phyloP scores from a whole-genome alignment of 2,329 filamentous ascomycete species.

The Chalara sp. region DNA sequence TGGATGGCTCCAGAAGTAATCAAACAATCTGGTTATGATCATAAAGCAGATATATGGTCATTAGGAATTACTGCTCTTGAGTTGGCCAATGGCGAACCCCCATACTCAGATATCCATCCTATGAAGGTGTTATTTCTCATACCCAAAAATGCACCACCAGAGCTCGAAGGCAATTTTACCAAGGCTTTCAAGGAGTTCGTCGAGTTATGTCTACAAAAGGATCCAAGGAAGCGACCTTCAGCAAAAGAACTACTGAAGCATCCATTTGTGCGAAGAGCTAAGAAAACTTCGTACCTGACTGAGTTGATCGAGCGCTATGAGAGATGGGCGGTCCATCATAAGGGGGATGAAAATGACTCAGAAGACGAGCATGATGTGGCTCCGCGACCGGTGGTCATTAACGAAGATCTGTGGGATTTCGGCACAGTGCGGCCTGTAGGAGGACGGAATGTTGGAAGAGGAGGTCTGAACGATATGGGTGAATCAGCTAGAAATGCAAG shows the following conservation, averaged over 20 bases:
- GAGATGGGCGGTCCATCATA: constrained; percentile 78
- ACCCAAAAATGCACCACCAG: constrained; percentile 84
- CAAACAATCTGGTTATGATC: constrained; percentile 95
- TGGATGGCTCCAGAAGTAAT: constrained; percentile 99
- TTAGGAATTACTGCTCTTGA: constrained; percentile 91
- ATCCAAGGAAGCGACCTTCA: constrained; percentile 81
- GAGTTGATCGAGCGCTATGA: constrained; percentile 89
- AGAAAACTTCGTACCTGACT: constrained; percentile 93
- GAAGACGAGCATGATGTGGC: constrained; percentile 43
- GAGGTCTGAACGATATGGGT: constrained; percentile 66
- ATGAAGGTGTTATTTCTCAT: constrained; percentile 98
- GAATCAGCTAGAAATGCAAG: constrained; percentile 76
- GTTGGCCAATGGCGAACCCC: constrained; percentile 84
- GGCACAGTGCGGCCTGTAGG: constrained; percentile 83
- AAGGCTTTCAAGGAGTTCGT: constrained; percentile 81
- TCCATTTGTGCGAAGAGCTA: constrained; percentile 83
- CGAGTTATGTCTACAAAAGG: constrained; percentile 76
- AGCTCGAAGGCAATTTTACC: constrained; percentile 73
- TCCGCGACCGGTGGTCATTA: constrained; percentile 39
- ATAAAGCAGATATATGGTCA: constrained; percentile 98
- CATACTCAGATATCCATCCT: constrained; percentile 92
- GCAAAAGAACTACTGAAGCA: constrained; percentile 84
- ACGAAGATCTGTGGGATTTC: constrained; percentile 97
- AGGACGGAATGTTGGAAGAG: constrained; percentile 52
- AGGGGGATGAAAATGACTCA: constrained; percentile 61